Base-by-base conservation (phyloP, 2,329 filamentous ascomycete species). In the Colletotrichum paranaense region DNA sequence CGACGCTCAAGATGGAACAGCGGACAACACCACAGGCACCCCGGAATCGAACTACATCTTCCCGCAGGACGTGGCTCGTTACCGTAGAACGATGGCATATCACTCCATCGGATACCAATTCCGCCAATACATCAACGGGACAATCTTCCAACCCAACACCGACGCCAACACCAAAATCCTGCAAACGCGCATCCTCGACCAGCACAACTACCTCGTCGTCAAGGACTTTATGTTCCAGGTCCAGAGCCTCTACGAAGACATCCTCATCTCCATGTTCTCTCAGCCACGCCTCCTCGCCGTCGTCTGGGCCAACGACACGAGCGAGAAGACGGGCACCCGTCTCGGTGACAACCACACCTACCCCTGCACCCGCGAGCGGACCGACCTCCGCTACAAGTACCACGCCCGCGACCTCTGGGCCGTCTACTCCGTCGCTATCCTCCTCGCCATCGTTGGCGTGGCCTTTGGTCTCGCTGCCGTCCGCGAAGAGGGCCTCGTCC, bases 161-260 rank as follows among this genome's bases (percentile, higher is more conserved):
- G 76, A 80, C 30, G 77, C 74, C 14, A 76, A 76, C 64, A 81
- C 81, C 0, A 78, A 82, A 24, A 79, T 83, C 11, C 78, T 82
- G 6, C 83, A 83, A 67, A 86, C 85, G 2, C 80, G 81, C 28
- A 78, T 87, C 5, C 77, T 86, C n/a, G 78, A 82, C 68, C 78
- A 67, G 52, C 78, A 76, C 19, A 78, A 79, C 30, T 80, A 76
- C 59, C 78, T 81, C 59, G 75, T 77, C 16, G 76, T 76, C 26
- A 49, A 67, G 3, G 73, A 82, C 60, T 69, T 83, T 12, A 67
- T 65, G 16, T n/a, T 60, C 0, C 63, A 73, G 14, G 72, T 84
- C 32, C 77, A 80, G 67, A 68, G 67, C 7, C 74, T 82, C 11
- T 82, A 83, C 75, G 77, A 83, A 63, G 80, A 83, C 65, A 79